Evolutionary conservation across 208 protist genomes (phyloP), one percentile per base, ranked within the genome.

Genomic region (Zelonia costaricensis): DNA sequence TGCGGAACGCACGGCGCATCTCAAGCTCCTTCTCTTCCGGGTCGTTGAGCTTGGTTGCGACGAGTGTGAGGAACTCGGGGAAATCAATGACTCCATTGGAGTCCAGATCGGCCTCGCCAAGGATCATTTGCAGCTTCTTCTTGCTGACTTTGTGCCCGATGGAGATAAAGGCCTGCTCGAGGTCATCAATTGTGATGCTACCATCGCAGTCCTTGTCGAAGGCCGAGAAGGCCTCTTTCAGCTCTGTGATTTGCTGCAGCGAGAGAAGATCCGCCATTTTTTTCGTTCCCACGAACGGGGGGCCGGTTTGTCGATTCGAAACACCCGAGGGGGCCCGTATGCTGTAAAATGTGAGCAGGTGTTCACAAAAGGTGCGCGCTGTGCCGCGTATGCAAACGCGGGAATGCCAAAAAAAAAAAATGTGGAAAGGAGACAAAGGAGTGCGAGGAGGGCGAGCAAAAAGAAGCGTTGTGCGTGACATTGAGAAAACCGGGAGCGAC

Each of bases 131-230:
- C 35, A 99, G 76, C 70, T 99, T 97, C 40, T 93, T 87, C 42
- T 64, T 67, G 1, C 78, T 80, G 33, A 98, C 93, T 57, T 97
- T 98, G 69, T 99, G 95, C 4, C 98, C 98, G 20, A 99, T 92
- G 12, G 98, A 98, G 27, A 96, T 83, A 95, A 99, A 99, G 10
- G 99, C 98, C 20, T 98, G 98, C 55, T 95, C 98, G 4, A 99
- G 80, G 81, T 99, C 99, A 35, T 99, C 98, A 4, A 98, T 94
- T 0, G 98, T 99, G 76, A 99, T 99, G 46, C 79, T 95, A 23
- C 98, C 98, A 91, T 99, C 98, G 53, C 96, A 93, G 68, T 99
- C 98, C 57, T 93, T 98, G 73, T 99, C 99, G 78, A 99, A 99
- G 12, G 99, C 84, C 40, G 96, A 94, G 89, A 99, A 99, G 1